These are phyloP conservation scores for Kodamaea neixiangensis DNA, from an alignment of 805 yeast species.

Conservation along the genomic window DNA sequence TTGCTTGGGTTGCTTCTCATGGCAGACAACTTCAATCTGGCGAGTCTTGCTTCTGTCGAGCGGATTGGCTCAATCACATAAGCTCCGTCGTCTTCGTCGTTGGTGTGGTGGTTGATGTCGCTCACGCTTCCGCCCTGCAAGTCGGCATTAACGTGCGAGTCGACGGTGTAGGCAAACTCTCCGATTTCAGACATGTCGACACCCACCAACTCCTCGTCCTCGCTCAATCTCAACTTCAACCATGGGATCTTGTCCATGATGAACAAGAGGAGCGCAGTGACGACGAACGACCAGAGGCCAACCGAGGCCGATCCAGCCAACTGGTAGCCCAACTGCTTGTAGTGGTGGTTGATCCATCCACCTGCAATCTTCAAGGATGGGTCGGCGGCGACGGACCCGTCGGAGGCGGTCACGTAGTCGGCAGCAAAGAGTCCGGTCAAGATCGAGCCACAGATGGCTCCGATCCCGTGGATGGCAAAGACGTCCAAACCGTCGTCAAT, in stretches of 20 bases:
- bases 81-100: slow-evolving; percentile 30
- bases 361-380: slow-evolving; percentile 53
- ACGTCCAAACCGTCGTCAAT: slow-evolving; percentile 97
- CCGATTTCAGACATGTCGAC: slow-evolving; percentile 91
- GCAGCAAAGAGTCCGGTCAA: slow-evolving; percentile 93
- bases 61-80: slow-evolving; percentile 80
- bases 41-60: slow-evolving; percentile 49
- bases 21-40: slow-evolving; percentile 31
- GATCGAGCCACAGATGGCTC: slow-evolving; percentile 82
- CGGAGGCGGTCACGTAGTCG: slow-evolving; percentile 82
- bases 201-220: slow-evolving; percentile 86
- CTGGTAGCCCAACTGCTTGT: slow-evolving; percentile 83
- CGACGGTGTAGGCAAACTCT: slow-evolving; percentile 76
- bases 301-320: slow-evolving; percentile 74
- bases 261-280: slow-evolving; percentile 68
- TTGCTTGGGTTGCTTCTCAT: slow-evolving; percentile 11
- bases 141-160: slow-evolving; percentile 31
- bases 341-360: slow-evolving; percentile 88
- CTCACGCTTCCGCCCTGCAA: background rate
- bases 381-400: slow-evolving; percentile 53
- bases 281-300: slow-evolving; percentile 72
- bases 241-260: slow-evolving; percentile 75
- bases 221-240: slow-evolving; percentile 76
- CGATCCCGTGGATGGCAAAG: slow-evolving; percentile 91
- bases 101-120: slow-evolving; percentile 1